Conservation (phyloP, 441 rosid species). For the Euphorbia celastroides region DNA sequence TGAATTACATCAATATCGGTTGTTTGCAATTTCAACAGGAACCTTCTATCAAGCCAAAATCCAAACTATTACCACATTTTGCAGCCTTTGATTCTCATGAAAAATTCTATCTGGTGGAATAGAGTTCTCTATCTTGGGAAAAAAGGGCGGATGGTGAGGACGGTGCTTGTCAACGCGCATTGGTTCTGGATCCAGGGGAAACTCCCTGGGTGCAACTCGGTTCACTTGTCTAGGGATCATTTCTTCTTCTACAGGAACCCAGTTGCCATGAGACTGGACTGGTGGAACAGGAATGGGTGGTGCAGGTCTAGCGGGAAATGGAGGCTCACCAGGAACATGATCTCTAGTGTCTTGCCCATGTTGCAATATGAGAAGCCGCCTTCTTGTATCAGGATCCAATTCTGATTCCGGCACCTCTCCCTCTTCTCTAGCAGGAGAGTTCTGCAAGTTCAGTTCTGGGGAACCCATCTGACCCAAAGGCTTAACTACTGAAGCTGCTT, state of each 20-base stretch:
- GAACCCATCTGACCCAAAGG: slow-evolving; percentile 48
- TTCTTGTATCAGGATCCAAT: slow-evolving; percentile 92
- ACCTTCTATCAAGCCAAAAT: background rate
- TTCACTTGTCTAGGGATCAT: slow-evolving; percentile 66
- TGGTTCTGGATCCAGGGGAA: slow-evolving; percentile 60
- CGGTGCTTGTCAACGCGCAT: slow-evolving; percentile 65
- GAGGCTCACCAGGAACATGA: slow-evolving; percentile 49
- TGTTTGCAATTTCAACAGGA: slow-evolving; percentile 9
- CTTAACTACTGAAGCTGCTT: slow-evolving; percentile 43
- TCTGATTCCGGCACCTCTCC: slow-evolving; percentile 99
- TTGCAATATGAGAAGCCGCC: slow-evolving; percentile 94
- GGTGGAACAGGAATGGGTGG: slow-evolving; percentile 59
- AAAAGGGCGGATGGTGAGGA: slow-evolving; percentile 57
- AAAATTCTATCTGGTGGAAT: slow-evolving; percentile 62
- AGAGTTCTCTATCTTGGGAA: slow-evolving; percentile 61
- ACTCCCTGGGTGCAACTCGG: slow-evolving; percentile 57
- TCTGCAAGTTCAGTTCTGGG: slow-evolving; percentile 71
- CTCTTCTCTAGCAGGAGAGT: slow-evolving; percentile 96
- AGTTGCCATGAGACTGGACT: slow-evolving; percentile 56
- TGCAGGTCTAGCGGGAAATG: slow-evolving; percentile 62
- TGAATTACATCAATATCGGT: slow-evolving; percentile 12
- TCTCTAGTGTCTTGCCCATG: slow-evolving; percentile 95
- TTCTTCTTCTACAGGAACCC: slow-evolving; percentile 87
- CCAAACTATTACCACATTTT: slow-evolving; percentile 57
- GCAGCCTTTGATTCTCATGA: slow-evolving; percentile 72